Conservation (phyloP, 2,329 filamentous ascomycete genomes). For the Cytospora piceicola region DNA sequence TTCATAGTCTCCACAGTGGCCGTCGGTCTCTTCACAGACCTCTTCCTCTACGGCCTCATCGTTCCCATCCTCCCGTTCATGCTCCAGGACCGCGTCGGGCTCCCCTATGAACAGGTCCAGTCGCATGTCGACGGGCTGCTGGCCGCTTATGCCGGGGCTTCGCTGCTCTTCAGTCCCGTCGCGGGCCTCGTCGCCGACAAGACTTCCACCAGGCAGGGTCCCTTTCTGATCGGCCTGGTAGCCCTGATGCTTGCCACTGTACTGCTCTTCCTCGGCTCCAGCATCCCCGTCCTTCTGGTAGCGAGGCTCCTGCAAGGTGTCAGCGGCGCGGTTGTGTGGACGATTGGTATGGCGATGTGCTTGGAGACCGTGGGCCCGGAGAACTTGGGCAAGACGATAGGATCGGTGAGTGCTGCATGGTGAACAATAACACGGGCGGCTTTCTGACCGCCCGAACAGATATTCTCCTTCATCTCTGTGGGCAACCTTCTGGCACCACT, state of each 20-base stretch:
- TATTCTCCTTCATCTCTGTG: slow-evolving; percentile 62
- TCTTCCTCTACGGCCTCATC: slow-evolving; percentile 63
- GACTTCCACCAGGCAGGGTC: slow-evolving; percentile 55
- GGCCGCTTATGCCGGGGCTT: slow-evolving; percentile 57
- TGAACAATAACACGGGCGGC: not conserved
- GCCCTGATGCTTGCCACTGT: slow-evolving; percentile 58
- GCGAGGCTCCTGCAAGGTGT: slow-evolving; percentile 62
- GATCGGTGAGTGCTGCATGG: slow-evolving; percentile 46
- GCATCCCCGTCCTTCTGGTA: slow-evolving; percentile 50
- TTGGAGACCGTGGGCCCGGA: slow-evolving; percentile 59
- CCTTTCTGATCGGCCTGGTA: slow-evolving; percentile 60
- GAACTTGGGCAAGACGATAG: slow-evolving; percentile 64
- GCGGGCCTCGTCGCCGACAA: slow-evolving; percentile 60
- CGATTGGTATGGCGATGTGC: slow-evolving; percentile 60
- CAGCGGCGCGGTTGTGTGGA: slow-evolving; percentile 63
- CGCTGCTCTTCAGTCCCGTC: slow-evolving; percentile 53
- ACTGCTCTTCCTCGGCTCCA: slow-evolving; percentile 55
- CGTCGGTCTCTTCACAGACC: slow-evolving; percentile 59
- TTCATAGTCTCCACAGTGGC: slow-evolving; percentile 64
- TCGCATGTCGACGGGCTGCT: slow-evolving; percentile 56
- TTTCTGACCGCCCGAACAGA: slow-evolving; percentile 37
- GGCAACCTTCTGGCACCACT: slow-evolving; percentile 61
- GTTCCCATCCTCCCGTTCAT: slow-evolving; percentile 63
- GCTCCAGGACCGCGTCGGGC: slow-evolving; percentile 52
- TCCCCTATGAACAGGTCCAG: slow-evolving; percentile 55